Evolutionary conservation across 805 yeast genomes (phyloP).

Genomic region (Candida pseudoglaebosa): DNA sequence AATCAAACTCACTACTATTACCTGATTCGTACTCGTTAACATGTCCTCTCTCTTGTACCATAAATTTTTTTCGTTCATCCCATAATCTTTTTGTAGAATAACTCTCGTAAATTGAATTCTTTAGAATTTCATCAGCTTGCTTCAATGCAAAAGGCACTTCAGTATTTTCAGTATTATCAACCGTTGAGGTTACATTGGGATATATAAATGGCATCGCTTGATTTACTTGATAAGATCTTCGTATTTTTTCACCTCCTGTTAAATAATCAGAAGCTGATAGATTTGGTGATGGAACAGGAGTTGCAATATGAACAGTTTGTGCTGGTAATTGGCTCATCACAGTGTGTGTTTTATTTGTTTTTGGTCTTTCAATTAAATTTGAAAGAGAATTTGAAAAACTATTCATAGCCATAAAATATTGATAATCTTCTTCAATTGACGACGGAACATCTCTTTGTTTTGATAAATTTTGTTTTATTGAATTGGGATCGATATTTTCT

Average conservation of each 20-base stretch:
- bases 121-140: conserved; percentile 73
- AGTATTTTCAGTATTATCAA: conserved; percentile 24
- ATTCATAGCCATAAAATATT: conserved; percentile 35
- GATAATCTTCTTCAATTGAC: conserved; percentile 21
- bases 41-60: conserved; percentile 66
- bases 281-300: conserved; percentile 87
- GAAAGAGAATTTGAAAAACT: conserved; percentile 51
- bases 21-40: conserved; percentile 17
- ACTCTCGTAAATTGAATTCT: conserved; percentile 58
- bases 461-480: not conserved
- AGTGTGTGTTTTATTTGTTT: conserved; percentile 46
- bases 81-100: conserved; percentile 69
- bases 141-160: conserved; percentile 67
- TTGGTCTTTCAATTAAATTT: conserved; percentile 56
- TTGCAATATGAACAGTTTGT: conserved; percentile 67
- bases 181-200: conserved; percentile 34
- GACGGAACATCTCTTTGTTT: conserved; percentile 12
- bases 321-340: conserved; percentile 45
- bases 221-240: conserved; percentile 61
- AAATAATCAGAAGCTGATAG: conserved; percentile 39
- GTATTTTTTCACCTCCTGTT: conserved; percentile 46
- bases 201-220: conserved; percentile 64
- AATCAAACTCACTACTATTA: conserved; percentile 23
- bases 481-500: conserved; percentile 20
- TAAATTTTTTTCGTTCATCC: conserved; percentile 65